These are phyloP conservation scores for Boechera stricta DNA, from an alignment of 345 rosid species.

Conservation along the genomic window DNA sequence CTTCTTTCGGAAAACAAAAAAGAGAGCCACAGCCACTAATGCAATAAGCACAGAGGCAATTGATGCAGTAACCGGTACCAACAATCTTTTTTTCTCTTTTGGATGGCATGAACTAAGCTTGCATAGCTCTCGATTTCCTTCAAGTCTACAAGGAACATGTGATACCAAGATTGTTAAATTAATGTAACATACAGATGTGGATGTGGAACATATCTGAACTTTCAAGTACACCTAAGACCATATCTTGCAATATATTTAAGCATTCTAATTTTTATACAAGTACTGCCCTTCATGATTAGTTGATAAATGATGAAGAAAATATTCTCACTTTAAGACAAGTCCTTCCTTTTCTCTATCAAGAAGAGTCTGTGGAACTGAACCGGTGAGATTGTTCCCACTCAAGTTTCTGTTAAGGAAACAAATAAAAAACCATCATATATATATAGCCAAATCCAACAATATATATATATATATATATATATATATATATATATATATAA, in stretches of 20 bases:
- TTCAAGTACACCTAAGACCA: too few relatives aligned
- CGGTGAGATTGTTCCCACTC: conserved; percentile 46
- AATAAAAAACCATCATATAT: not conserved
- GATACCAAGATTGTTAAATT: not conserved
- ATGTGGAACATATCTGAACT: not conserved
- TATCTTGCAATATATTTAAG: too few relatives aligned
- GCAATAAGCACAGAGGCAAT: conserved; percentile 32
- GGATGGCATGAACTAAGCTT: conserved; percentile 23
- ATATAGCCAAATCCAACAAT: not conserved
- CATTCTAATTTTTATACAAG: too few relatives aligned
- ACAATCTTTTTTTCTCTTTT: not conserved
- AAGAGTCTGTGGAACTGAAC: conserved; percentile 48
- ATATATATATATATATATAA: too few relatives aligned
- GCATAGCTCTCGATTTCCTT: conserved; percentile 47
- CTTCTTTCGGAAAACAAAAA: conserved; percentile 34
- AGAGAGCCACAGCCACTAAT: conserved; percentile 21
- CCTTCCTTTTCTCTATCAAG: conserved; percentile 35
- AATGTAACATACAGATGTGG: not conserved
- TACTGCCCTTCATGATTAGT: too few relatives aligned
- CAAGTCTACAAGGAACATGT: conserved; percentile 32
- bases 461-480: too few relatives aligned
- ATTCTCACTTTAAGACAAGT: conserved; percentile 44
- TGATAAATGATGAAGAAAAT: too few relatives aligned
- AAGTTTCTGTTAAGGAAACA: conserved; percentile 45
- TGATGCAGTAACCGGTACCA: conserved; percentile 40